These are phyloP conservation scores for Pythium pyrilobum DNA, from an alignment of 352 stramenopile genomes.

Conservation along the genomic window DNA sequence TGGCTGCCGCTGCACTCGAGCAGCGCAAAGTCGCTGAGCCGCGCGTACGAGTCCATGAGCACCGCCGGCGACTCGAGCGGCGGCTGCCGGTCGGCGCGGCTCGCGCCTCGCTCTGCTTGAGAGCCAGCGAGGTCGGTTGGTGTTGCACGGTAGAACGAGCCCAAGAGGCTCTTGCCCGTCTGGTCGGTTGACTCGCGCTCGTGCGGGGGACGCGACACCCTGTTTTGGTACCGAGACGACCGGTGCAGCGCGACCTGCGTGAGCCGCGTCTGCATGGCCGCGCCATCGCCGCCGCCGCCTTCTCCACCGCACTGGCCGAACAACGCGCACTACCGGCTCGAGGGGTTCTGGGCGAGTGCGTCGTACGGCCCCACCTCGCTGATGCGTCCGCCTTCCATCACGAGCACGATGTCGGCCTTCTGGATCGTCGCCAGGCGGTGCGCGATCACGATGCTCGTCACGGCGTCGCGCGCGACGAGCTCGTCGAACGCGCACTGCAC, in stretches of 20 bases:
- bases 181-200: constrained; percentile 51
- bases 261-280: constrained; percentile 11
- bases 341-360: constrained; percentile 45
- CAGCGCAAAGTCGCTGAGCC: constrained; percentile 16
- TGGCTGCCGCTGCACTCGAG: constrained; percentile 4
- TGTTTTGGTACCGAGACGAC: constrained; percentile 70
- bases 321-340: constrained; percentile 19
- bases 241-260: constrained; percentile 71
- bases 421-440: constrained; percentile 74
- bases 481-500: constrained; percentile 87
- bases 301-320: constrained; percentile 10
- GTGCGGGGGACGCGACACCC: constrained; percentile 1
- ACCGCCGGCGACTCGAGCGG: constrained; percentile 5
- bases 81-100: not conserved
- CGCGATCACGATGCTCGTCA: constrained; percentile 74
- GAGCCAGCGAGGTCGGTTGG: no score
- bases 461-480: constrained; percentile 47
- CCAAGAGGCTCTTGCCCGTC: not conserved
- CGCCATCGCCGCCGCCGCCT: constrained; percentile 1
- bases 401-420: constrained; percentile 71
- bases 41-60: not conserved
- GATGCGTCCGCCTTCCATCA: constrained; percentile 68
- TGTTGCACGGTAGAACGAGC: constrained; percentile 1
- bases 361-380: constrained; percentile 75
- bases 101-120: no score